Evolutionary conservation across 768 basidiomycete genomes (phyloP), one percentile per base, ranked within the genome.

Genomic region (Mycena galopus): DNA sequence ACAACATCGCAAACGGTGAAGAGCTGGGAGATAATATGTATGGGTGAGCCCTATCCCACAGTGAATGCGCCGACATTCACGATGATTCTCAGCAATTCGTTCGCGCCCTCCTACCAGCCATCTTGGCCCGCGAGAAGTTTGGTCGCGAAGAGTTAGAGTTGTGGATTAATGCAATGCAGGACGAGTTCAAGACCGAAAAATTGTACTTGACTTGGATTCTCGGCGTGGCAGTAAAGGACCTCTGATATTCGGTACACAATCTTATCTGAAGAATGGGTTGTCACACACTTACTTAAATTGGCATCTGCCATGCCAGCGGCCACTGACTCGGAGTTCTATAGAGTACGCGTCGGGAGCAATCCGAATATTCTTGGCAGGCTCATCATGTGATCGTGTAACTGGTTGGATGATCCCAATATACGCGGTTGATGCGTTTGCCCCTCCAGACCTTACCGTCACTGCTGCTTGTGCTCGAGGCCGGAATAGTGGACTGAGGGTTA

Each of bases 401-500:
- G 33, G 57, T 59, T 59, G 33, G 32, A 33, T 21, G 27, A 55
- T 55, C 50, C 9, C 51, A 47, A 29, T 32, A 56, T 12, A 21
- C 27, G 30, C 27, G 16, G 25, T 37, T 30, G 51, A 25, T 21
- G 19, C 65, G 53, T 66, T 35, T 9, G 4, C 55, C 30, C 51
- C 53, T 50, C 37, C 65, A 35, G 9, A 27, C 25, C 32, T 21
- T 10, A 65, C 51, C 44, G 61, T 65, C 63, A 55, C 63, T 27
- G 35, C 33, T 53, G 7, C 4, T 11, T 51, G 12, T 17, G 30
- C 32, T 53, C 33, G 32, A 53, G 63, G 42, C 42, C n/a, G 42
- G 37, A 55, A 23, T 32, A 66, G 14, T 33, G 56, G 27, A 56
- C 56, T 66, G 65, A 30, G 39, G 21, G 21, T 4, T 56, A 32